Evolutionary conservation across 2,329 filamentous ascomycete species (phyloP), one percentile per base, ranked within the genome.

Genomic region (Fusarium sp.): DNA sequence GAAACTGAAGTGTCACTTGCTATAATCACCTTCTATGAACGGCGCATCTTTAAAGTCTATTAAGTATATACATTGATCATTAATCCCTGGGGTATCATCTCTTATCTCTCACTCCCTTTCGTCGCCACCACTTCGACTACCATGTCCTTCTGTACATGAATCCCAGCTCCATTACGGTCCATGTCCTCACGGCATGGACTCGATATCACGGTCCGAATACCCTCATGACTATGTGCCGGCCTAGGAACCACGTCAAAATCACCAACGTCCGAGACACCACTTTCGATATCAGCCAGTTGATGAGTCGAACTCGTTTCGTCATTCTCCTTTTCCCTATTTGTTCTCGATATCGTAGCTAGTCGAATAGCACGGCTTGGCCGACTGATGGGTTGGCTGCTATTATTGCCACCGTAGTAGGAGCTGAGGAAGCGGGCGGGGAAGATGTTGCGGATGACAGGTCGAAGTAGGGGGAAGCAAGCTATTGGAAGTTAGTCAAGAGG

Each of bases 381-480:
- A 18, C 75, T 77, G 59, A 73, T 67, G 7, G 39, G 71, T 11
- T 76, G 71, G 11, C 65, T 73, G 11, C 60, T 73, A 22, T 69
- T 72, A 45, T 69, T 72, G 45, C 54, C 71, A 56, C 57, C 74
- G 6, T 72, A 71, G 6, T 67, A 61, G 1, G 72, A 75, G 24
- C 63, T 71, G 37, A 76, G 72, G 39, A 77, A 76, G 0, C 48
- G 64, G 6, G 24, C 41, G 2, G 76, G 76, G 3, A 77, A 57
- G 29, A 76, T 64, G 24, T 63, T 54, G 5, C 54, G 50, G 24
- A 77, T 77, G 16, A 77, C 52, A 0, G 76, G 76, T 10, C 75
- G 74, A 3, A 77, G 59, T 4, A 77, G 56, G 11, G 76, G 73
- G 24, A 76, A 71, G 4, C 76, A 77, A 22, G 74, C 76, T 77